Evolutionary conservation across 169 alveolate species (phyloP), one percentile per base, ranked within the genome.

Genomic region (Cryptosporidium andersoni): DNA sequence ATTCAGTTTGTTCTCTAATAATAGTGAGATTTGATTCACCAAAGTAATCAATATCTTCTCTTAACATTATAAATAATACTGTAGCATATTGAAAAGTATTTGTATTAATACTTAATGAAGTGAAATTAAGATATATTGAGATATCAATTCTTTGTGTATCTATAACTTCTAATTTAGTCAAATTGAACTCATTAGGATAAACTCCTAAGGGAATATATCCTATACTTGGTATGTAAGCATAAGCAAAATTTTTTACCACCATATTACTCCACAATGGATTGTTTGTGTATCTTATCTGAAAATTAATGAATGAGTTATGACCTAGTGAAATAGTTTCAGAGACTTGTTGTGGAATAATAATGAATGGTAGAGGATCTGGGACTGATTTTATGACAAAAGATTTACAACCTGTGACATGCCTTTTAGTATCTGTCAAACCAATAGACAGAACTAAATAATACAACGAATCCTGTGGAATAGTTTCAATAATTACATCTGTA

Each of bases 121-220:
- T 74, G 40, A 74, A 58, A 60, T 74, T 62, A 8, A 74, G 11
- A 58, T 42, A 7, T 55, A 74, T 74, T 58, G 85, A 74, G 43
- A 64, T 40, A 3, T 42, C 53, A 58, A 74, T 51, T 1, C 52
- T 40, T 43, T 16, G 55, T 4, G 1, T 16, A 8, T 56, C 39
- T 3, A 16, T 42, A n/a, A 36, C 7, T 47, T 5, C 11, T 56
- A 7, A 48, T 53, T 55, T 49, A 1, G 39, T 25, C 25, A 60
- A 43, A 9, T 45, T 43, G 49, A 55, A 74, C 4, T 11, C 47
- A 3, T 14, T 16, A 11, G 85, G 85, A 74, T 34, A 58, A 16
- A 68, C 60, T 45, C 9, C 60, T 43, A 74, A 49, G 4, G 48
- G 12, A 37, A 74, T 0, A 25, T 56, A 56, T 2, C 85, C 85